Conservation (phyloP, 805 yeast species). For the Candida maesae region DNA sequence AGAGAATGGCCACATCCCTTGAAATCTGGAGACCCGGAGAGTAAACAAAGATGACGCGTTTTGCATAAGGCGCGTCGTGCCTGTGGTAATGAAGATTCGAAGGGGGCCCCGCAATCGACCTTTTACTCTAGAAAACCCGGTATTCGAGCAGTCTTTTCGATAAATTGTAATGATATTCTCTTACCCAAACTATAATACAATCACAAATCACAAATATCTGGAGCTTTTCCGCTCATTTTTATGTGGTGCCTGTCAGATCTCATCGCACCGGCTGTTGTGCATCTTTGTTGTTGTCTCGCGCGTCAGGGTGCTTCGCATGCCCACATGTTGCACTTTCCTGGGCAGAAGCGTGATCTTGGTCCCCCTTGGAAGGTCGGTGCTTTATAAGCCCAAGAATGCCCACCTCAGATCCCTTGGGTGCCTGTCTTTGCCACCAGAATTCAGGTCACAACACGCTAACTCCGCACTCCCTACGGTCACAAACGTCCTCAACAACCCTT, state of each 20-base stretch:
- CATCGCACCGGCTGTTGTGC: slow-evolving; percentile 3
- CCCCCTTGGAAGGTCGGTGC: not conserved
- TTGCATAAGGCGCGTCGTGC: slow-evolving; percentile 1
- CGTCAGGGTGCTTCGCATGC: not conserved
- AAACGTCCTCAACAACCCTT: not conserved
- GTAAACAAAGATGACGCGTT: slow-evolving; percentile 1
- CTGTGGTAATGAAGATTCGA: not conserved
- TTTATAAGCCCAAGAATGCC: not conserved
- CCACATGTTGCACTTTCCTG: not conserved
- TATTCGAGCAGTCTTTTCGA: too few relatives aligned
- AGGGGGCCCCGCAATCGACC: not conserved
- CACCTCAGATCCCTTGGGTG: not conserved
- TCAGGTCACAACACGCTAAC: not conserved
- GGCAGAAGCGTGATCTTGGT: not conserved
- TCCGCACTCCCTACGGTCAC: not conserved
- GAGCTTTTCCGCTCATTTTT: too few relatives aligned
- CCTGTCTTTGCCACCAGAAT: not conserved
- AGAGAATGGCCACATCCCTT: slow-evolving; percentile 1
- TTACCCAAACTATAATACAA: too few relatives aligned
- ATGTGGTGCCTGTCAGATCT: too few relatives aligned
- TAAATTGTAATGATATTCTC: too few relatives aligned
- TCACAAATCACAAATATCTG: too few relatives aligned
- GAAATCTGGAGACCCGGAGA: not conserved
- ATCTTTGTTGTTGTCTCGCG: slow-evolving; percentile 15
- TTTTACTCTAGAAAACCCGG: too few relatives aligned